phyloP scores from a whole-genome alignment of 768 basidiomycete genomes.

The Solioccasus polychromus region DNA sequence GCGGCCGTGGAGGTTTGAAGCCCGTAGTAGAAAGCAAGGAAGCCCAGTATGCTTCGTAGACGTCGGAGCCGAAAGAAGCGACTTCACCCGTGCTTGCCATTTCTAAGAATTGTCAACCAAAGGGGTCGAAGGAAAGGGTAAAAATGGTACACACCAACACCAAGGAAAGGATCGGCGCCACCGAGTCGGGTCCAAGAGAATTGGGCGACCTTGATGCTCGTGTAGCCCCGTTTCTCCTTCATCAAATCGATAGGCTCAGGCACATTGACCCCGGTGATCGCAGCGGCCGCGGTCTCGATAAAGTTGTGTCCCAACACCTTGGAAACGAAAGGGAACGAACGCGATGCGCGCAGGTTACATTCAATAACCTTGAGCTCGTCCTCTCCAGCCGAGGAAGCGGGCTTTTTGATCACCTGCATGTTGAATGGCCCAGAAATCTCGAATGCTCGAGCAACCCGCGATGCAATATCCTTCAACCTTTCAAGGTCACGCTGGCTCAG shows the following conservation, averaged over 20 bases:
- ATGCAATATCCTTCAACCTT: conserved; percentile 88
- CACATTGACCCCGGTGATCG: conserved; percentile 81
- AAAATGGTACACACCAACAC: conserved; percentile 67
- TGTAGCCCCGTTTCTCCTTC: conserved; percentile 85
- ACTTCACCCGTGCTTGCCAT: conserved; percentile 99
- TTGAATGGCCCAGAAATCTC: conserved; percentile 98
- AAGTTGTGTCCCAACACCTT: conserved; percentile 98
- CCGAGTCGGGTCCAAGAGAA: conserved; percentile 97
- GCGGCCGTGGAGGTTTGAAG: conserved; percentile 83
- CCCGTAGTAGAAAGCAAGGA: conserved; percentile 94
- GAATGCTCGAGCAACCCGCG: conserved; percentile 93
- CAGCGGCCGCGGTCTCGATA: conserved; percentile 88
- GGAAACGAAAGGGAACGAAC: conserved; percentile 98
- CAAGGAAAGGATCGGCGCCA: conserved; percentile 95
- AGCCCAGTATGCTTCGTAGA: conserved; percentile 96
- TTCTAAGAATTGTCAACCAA: conserved; percentile 43
- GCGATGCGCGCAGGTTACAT: conserved; percentile 96
- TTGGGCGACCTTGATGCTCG: conserved; percentile 95
- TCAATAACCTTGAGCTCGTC: conserved; percentile 94
- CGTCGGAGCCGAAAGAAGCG: conserved; percentile 89
- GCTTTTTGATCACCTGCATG: conserved; percentile 97
- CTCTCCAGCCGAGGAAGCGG: conserved; percentile 50
- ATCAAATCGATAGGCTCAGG: conserved; percentile 92
- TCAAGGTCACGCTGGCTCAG: conserved; percentile 71
- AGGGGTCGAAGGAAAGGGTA: not conserved